phyloP scores from a whole-genome alignment of 805 yeast genomes.

The Metschnikowia gelsemii region DNA sequence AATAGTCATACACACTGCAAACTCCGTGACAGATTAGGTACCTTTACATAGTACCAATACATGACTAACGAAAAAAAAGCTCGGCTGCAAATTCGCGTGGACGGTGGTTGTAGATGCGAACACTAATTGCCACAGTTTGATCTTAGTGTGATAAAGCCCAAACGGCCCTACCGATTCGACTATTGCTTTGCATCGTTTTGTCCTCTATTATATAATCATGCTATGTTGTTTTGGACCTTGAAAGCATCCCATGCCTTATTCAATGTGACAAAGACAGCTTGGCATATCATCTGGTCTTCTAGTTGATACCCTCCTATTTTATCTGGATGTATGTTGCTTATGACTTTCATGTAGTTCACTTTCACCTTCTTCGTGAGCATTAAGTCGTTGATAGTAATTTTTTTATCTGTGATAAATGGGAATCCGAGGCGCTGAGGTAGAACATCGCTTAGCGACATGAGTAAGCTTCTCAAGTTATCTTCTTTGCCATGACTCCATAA shows the following conservation, averaged over 20 bases:
- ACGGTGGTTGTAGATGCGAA: too few relatives aligned
- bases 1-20: too few relatives aligned
- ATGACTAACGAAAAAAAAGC: too few relatives aligned
- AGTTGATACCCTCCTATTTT: constrained; percentile 62
- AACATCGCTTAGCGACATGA: constrained; percentile 65
- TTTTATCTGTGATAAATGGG: constrained; percentile 34
- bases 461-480: constrained; percentile 73
- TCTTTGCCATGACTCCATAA: constrained; percentile 76
- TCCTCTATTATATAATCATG: constrained; percentile 2
- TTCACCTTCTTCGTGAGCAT: constrained; percentile 90
- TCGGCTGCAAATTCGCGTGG: too few relatives aligned
- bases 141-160: too few relatives aligned
- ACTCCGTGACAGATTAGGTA: too few relatives aligned
- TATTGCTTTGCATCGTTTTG: too few relatives aligned
- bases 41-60: too few relatives aligned
- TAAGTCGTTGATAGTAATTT: constrained; percentile 63
- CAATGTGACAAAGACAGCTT: constrained; percentile 76
- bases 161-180: too few relatives aligned
- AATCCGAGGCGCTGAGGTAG: constrained; percentile 45
- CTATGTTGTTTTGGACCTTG: constrained; percentile 23
- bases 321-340: constrained; percentile 79
- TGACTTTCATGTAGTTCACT: constrained; percentile 77
- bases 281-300: constrained; percentile 81
- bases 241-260: constrained; percentile 80
- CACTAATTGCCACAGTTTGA: too few relatives aligned